Base-by-base conservation (phyloP, 371 early-diverging fungal species). In the Mortierella sp. region DNA sequence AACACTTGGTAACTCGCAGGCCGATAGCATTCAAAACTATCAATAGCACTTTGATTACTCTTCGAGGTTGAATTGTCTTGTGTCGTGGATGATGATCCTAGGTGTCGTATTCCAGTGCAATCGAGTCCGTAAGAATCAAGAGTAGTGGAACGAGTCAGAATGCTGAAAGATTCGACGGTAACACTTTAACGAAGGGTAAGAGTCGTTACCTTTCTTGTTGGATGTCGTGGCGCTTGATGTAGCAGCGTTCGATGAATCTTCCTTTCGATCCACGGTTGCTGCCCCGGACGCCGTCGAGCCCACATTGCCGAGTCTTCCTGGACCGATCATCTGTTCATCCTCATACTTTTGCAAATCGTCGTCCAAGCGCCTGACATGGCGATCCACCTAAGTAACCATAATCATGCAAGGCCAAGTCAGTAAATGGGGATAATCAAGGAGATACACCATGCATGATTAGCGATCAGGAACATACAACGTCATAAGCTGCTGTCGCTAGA, bases 271-370 rank as follows among this genome's bases (percentile, higher is more conserved):
- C 21, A 66, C 67, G 12, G 58, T 54, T 13, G 67, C 23, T 23
- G 71, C 21, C 14, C 62, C 71, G 14, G 61, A 26, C 18, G 53
- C 31, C 31, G 70, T 10, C 7, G 67, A 52, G 27, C 52, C 58
- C 26, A 64, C 64, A 24, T 72, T 64, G 12, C 59, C 63, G 16
- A 80, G 66, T 30, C 85, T 69, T 58, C 81, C 89, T 52, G 85
- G 90, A 4, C 88, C 87, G 54, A 88, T 86, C 76, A 94, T 78
- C 71, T 94, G 92, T 61, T 93, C 93, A 58, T 96, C 95, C 69
- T 98, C 96, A 64, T 95, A 95, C 62, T 90, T 90, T 57, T 86
- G 84, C 70, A 98, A 64, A 63, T 96, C 97, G 31, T 93, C 93
- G 69, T 98, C 98, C 28, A 98, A 79, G 28, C 91, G 84, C n/a